These are phyloP conservation scores for Volvox africanus DNA, from an alignment of 139 green algal species.

Conservation along the genomic window DNA sequence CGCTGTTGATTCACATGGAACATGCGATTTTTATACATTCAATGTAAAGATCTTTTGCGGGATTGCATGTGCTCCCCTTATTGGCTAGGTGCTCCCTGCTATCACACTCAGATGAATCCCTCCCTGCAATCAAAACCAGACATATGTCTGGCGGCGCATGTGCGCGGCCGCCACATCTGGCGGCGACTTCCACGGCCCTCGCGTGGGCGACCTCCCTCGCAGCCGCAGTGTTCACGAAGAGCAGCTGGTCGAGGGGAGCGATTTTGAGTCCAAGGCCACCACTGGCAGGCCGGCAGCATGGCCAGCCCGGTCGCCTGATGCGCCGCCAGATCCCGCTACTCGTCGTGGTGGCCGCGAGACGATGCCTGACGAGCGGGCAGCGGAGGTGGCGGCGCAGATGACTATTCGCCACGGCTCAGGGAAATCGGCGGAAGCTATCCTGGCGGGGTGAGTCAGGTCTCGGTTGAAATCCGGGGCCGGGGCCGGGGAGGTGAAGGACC, in stretches of 20 bases:
- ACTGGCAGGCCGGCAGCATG: conserved; percentile 2
- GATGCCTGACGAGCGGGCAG: neutral
- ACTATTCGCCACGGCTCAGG: conserved; percentile 39
- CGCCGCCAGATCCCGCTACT: conserved; percentile 40
- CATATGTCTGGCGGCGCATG: too few relatives aligned
- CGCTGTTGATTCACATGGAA: too few relatives aligned
- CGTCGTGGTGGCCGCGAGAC: conserved; percentile 39
- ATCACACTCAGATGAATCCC: too few relatives aligned
- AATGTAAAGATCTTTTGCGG: too few relatives aligned
- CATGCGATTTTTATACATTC: too few relatives aligned
- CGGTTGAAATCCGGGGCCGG: too few relatives aligned
- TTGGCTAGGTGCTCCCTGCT: too few relatives aligned
- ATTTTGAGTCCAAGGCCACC: neutral
- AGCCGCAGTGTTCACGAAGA: conserved; percentile 36
- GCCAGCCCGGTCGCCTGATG: conserved; percentile 17
- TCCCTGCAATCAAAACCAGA: too few relatives aligned
- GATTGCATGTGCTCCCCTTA: too few relatives aligned
- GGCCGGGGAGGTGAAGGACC: too few relatives aligned
- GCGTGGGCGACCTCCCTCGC: conserved; percentile 40
- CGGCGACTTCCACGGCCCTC: neutral
- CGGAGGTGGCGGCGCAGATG: conserved; percentile 37
- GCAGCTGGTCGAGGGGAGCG: neutral
- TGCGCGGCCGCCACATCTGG: neutral
- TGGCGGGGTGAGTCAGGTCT: conserved; percentile 23
- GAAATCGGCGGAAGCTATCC: conserved; percentile 24